Conservation (phyloP, 768 basidiomycete species). For the Lactarius pseudohatsudake region DNA sequence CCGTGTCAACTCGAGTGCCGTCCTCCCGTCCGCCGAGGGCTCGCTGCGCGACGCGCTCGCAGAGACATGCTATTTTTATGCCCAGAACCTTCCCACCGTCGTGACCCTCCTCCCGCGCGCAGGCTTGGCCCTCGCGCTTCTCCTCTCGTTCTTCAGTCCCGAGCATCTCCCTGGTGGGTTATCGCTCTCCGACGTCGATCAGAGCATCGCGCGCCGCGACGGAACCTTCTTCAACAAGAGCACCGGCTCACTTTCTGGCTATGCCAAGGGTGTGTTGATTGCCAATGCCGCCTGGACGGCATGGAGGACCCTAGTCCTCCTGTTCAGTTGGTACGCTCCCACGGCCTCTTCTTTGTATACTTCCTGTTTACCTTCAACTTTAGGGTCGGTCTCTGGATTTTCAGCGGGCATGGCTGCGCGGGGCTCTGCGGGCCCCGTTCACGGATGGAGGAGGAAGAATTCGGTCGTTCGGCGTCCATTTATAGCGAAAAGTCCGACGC, state of each 20-base stretch:
- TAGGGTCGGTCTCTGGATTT: constrained; percentile 77
- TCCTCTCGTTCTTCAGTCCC: constrained; percentile 61
- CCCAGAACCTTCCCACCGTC: constrained; percentile 83
- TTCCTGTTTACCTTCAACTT: background rate
- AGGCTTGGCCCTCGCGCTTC: constrained; percentile 66
- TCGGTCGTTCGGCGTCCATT: constrained; percentile 55
- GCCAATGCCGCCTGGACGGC: constrained; percentile 82
- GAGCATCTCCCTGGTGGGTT: constrained; percentile 43
- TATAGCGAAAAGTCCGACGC: constrained; percentile 48
- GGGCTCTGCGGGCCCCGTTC: constrained; percentile 84
- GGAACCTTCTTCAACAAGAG: constrained; percentile 65
- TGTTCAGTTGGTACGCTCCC: constrained; percentile 59
- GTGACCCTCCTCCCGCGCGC: constrained; percentile 82
- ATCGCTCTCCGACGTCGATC: constrained; percentile 42
- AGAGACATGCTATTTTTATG: constrained; percentile 81
- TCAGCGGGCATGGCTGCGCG: constrained; percentile 73
- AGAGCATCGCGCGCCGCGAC: constrained; percentile 57
- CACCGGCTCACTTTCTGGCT: constrained; percentile 68
- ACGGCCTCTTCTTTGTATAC: background rate
- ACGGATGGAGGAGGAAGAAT: constrained; percentile 80
- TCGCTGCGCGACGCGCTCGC: constrained; percentile 58
- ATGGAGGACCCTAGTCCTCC: constrained; percentile 68
- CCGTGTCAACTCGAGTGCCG: constrained; percentile 45
- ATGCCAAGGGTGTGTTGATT: constrained; percentile 76
- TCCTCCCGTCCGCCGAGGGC: constrained; percentile 26